A percentile compares a stretch with the other conserved stretches of the same genome.
Conservation (phyloP, 371 early-diverging fungal genomes). For the Mucor irregularis region DNA sequence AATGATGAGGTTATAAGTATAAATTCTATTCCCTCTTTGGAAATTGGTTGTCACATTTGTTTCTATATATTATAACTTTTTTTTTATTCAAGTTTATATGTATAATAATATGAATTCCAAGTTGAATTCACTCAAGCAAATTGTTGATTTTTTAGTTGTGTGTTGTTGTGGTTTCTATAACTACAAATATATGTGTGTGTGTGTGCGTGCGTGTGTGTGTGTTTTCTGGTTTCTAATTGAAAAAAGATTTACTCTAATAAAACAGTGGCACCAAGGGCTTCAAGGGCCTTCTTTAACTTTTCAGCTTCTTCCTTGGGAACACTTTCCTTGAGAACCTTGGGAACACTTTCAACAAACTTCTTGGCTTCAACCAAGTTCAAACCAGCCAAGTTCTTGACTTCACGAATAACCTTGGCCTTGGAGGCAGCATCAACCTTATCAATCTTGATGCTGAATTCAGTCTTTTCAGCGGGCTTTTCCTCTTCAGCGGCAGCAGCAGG, state of each 20-base stretch:
- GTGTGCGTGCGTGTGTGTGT: not conserved
- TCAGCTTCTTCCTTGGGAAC: conserved; percentile 96
- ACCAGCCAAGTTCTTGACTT: conserved; percentile 94
- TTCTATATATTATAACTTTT: too few species aligned
- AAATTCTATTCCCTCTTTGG: too few species aligned
- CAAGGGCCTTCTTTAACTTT: conserved; percentile 93
- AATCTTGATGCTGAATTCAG: conserved; percentile 92
- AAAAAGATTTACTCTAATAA: conserved; percentile 75
- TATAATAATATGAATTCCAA: too few species aligned
- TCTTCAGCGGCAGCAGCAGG: conserved; percentile 75
- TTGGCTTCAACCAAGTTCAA: conserved; percentile 97
- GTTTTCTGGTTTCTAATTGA: too few species aligned
- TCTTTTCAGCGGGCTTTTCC: conserved; percentile 88
- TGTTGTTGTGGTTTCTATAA: too few species aligned
- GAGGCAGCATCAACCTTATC: conserved; percentile 93
- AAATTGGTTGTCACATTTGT: too few species aligned
- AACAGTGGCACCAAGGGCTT: conserved; percentile 93
- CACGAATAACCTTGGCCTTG: conserved; percentile 98
- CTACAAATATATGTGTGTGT: too few species aligned
- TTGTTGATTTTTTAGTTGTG: too few species aligned
- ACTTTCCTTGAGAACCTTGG: conserved; percentile 92
- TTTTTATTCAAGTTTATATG: too few species aligned
- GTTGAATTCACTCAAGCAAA: too few species aligned
- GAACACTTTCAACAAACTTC: conserved; percentile 97
- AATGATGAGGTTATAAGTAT: too few species aligned